Evolutionary conservation across 179 eudicot genomes (phyloP).

Genomic region (Beta corolliflora): DNA sequence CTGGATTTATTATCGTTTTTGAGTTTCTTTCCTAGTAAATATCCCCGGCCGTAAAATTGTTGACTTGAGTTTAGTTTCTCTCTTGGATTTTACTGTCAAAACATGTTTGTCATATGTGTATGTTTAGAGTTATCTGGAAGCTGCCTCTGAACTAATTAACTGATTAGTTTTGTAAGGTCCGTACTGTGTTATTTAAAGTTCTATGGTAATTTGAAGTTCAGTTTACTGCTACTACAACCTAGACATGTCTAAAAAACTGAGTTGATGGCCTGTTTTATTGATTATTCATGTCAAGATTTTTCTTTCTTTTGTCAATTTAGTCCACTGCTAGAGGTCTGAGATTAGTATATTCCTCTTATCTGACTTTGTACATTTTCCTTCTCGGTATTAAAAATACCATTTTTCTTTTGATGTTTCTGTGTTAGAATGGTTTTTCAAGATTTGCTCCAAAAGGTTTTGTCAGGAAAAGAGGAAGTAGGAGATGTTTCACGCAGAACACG

Average conservation of each 20-base stretch:
- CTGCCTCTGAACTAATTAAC: neutral
- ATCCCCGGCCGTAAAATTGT: too few relatives aligned
- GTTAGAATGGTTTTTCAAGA: constrained; percentile 74
- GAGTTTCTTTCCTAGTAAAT: too few relatives aligned
- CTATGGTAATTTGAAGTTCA: neutral
- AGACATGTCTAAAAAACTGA: neutral
- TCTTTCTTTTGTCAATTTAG: neutral
- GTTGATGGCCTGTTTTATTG: neutral
- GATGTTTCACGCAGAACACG: constrained; percentile 57
- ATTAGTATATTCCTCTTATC: constrained; percentile 5
- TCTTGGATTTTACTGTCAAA: too few relatives aligned
- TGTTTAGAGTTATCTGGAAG: neutral
- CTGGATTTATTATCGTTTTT: too few relatives aligned
- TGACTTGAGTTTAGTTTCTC: too few relatives aligned
- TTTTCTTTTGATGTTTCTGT: constrained; percentile 35
- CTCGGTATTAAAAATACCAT: constrained; percentile 28
- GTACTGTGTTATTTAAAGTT: neutral
- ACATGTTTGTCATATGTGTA: too few relatives aligned
- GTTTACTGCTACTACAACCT: neutral
- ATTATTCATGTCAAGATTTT: neutral
- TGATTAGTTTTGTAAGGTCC: neutral
- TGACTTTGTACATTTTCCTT: constrained; percentile 3
- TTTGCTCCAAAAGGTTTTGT: constrained; percentile 70
- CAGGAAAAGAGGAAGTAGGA: constrained; percentile 52
- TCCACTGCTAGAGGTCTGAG: constrained; percentile 2